Evolutionary conservation across 257 asterid genomes (phyloP), one percentile per base, ranked within the genome.

Genomic region (Solanum rostratum): DNA sequence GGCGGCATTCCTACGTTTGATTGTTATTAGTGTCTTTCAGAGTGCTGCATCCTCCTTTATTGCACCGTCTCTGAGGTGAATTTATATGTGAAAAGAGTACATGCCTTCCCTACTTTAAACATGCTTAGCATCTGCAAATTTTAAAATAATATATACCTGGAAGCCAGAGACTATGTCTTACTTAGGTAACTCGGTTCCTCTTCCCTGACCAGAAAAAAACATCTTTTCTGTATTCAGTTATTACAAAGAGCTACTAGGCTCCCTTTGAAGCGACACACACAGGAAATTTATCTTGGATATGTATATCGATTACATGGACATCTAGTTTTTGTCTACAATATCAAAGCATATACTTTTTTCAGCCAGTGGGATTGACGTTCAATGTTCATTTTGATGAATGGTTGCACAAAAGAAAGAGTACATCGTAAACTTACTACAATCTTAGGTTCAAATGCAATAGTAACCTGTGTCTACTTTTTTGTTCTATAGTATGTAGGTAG

Each of bases 41-140:
- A 97, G 99, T 91, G 98, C 97, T 43, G 99, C 99, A 71, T 95
- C 98, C 87, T 95, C 99, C 84, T 95, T 97, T 82, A 91, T 97
- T 80, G 99, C 98, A 84, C 99, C 99, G 22, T 95, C 99, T 62
- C 91, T 97, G 89, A 95, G 98, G 99, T 97, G 82, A 78, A 90
- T 54, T 83, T 82, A 68, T 70, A 22, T 68, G 53, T 83, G 69
- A 81, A 83, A 83, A 39, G 57, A 27, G 63, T 65, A 29, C 29
- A 78, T 3, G 14, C 62, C 63, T 50, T 78, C 82, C 46, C 29
- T 76, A 49, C 82, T 49, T 50, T 30, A 50, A 29, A 78, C 82
- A 50, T 50, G 63, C 46, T 27, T 50, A 69, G 63, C 63, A 50
- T 49, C 63, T 49, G 22, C 46, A 15, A 78, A 52, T 16, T 78